Conservation (phyloP, 2,329 filamentous ascomycete genomes). For the Fusarium anthophilum region DNA sequence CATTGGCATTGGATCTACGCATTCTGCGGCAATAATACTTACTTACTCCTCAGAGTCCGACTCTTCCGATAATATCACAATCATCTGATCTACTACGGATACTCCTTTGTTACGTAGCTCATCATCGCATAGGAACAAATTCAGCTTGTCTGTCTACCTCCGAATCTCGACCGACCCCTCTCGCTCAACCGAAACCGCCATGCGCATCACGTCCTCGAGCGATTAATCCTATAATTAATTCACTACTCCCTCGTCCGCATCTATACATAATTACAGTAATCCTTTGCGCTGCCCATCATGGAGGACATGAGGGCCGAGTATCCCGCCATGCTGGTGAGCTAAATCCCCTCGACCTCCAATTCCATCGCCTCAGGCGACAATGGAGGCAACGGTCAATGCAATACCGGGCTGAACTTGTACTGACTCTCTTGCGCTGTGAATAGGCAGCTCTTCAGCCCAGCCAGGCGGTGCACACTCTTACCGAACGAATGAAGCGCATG, state of each 20-base stretch:
- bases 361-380: not conserved
- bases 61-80: constrained; percentile 13
- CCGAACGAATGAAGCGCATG: constrained; percentile 89
- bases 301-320: constrained; percentile 88
- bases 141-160: constrained; percentile 18
- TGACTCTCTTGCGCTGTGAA: constrained; percentile 34
- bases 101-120: constrained; percentile 8
- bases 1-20: constrained; percentile 6
- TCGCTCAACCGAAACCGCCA: constrained; percentile 15
- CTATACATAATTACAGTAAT: constrained; percentile 28
- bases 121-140: constrained; percentile 7
- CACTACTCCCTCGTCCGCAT: not conserved
- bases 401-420: not conserved
- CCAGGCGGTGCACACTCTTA: constrained; percentile 83
- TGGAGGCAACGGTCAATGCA: not conserved
- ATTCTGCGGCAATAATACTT: constrained; percentile 1
- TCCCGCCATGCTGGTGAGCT: constrained; percentile 89
- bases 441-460: constrained; percentile 83
- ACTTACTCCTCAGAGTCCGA: constrained; percentile 7
- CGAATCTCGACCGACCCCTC: constrained; percentile 36
- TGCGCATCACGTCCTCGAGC: constrained; percentile 27
- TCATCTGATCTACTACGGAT: constrained; percentile 7
- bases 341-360: constrained; percentile 9
- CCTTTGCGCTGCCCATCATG: constrained; percentile 61
- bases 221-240: constrained; percentile 30